These are phyloP conservation scores for Physcomitrellopsis africana DNA, from an alignment of 225 moss, liverwort and hornwort genomes.

Conservation along the genomic window DNA sequence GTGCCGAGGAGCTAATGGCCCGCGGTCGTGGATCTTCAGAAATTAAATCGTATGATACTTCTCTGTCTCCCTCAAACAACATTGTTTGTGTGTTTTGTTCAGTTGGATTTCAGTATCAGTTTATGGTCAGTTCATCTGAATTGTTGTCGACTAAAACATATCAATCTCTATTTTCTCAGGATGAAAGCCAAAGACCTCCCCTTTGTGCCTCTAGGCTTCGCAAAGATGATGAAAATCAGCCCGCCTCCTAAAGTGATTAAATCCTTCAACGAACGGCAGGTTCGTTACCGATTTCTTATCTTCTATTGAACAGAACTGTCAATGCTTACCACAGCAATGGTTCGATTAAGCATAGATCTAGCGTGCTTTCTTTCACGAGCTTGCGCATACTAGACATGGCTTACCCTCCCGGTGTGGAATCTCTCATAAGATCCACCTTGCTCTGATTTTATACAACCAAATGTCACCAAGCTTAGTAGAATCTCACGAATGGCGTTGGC, in stretches of 20 bases:
- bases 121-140: constrained; percentile 18
- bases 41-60: constrained; percentile 42
- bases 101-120: constrained; percentile 2
- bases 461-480: not conserved
- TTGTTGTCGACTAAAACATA: constrained; percentile 16
- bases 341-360: not conserved
- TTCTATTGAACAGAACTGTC: constrained; percentile 13
- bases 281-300: constrained; percentile 28
- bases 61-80: not conserved
- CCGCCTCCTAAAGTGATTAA: constrained; percentile 82
- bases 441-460: constrained; percentile 2
- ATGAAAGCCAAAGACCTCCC: constrained; percentile 61
- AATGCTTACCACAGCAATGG: not conserved
- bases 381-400: not conserved
- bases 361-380: not conserved
- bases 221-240: constrained; percentile 88
- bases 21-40: constrained; percentile 45
- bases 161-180: constrained; percentile 26
- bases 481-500: constrained; percentile 29
- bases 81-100: not conserved
- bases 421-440: not conserved
- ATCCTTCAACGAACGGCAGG: constrained; percentile 92
- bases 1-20: constrained; percentile 47
- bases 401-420: not conserved
- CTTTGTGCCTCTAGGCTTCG: constrained; percentile 71